A percentile compares a stretch with the other conserved stretches of the same genome.
These are phyloP conservation scores for Colletotrichum euphorbiae DNA, from an alignment of 2,329 filamentous ascomycete genomes.

Conservation along the genomic window DNA sequence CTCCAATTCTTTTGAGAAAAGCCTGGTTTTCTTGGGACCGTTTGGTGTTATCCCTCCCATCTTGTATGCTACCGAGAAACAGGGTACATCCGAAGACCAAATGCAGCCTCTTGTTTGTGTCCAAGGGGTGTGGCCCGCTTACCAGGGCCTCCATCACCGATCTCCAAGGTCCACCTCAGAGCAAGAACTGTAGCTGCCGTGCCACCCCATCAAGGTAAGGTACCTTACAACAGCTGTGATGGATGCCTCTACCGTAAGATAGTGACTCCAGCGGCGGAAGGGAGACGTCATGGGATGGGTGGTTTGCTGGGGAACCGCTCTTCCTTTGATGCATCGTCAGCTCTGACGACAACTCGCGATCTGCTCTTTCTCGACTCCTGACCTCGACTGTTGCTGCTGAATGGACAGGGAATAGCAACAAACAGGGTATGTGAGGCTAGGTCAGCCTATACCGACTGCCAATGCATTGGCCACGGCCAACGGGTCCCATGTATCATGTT, in stretches of 20 bases:
- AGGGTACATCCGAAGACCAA: neutral
- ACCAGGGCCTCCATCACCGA: neutral
- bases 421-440: conserved; percentile 27
- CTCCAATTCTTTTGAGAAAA: neutral
- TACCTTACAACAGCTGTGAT: conserved; percentile 3
- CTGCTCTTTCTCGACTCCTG: conserved; percentile 14
- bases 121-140: conserved; percentile 7
- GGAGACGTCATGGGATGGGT: neutral
- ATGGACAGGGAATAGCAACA: conserved; percentile 23
- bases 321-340: conserved; percentile 17
- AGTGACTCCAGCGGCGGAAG: neutral
- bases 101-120: conserved; percentile 20
- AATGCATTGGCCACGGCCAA: conserved; percentile 23
- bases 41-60: conserved; percentile 4
- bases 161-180: conserved; percentile 6
- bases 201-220: conserved; percentile 28
- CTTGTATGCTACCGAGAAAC: neutral
- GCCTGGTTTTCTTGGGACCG: neutral
- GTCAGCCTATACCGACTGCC: conserved; percentile 10
- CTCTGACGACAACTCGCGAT: conserved; percentile 34
- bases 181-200: conserved; percentile 11
- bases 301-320: neutral
- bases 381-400: conserved; percentile 22
- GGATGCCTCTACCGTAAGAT: neutral
- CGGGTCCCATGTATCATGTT: conserved; percentile 26